Conservation (phyloP, 2,329 filamentous ascomycete species). For the Colletotrichum cuscutae region DNA sequence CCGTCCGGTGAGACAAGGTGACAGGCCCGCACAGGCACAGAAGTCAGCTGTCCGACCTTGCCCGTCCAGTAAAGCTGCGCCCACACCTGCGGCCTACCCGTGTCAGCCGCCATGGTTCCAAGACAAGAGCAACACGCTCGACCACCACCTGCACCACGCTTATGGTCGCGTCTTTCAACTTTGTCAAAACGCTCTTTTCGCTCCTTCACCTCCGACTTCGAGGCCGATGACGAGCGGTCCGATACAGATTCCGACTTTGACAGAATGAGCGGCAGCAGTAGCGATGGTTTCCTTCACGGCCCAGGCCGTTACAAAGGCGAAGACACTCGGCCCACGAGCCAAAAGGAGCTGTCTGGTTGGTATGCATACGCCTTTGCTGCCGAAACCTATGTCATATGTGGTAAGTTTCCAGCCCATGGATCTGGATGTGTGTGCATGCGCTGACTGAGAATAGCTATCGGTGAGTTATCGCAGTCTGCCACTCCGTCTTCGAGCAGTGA, state of each 20-base stretch:
- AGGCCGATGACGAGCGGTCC: constrained; percentile 77
- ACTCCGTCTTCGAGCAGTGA: not conserved
- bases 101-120: constrained; percentile 32
- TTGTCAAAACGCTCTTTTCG: constrained; percentile 65
- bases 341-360: constrained; percentile 90
- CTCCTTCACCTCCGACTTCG: constrained; percentile 72
- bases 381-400: constrained; percentile 96
- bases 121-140: constrained; percentile 37
- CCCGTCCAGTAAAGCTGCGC: constrained; percentile 25
- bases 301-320: constrained; percentile 77
- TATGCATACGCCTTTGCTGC: constrained; percentile 97
- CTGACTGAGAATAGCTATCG: constrained; percentile 39
- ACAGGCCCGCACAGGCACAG: constrained; percentile 3
- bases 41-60: constrained; percentile 13
- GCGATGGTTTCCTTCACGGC: constrained; percentile 48
- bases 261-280: constrained; percentile 49
- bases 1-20: constrained; percentile 9
- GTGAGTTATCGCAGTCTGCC: constrained; percentile 37
- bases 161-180: constrained; percentile 61
- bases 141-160: constrained; percentile 55
- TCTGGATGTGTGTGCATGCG: not conserved
- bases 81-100: not conserved
- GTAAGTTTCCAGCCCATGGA: constrained; percentile 58
- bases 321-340: constrained; percentile 88
- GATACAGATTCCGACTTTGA: constrained; percentile 46